Conservation (phyloP, 257 asterid genomes). For the Datura wrightii region DNA sequence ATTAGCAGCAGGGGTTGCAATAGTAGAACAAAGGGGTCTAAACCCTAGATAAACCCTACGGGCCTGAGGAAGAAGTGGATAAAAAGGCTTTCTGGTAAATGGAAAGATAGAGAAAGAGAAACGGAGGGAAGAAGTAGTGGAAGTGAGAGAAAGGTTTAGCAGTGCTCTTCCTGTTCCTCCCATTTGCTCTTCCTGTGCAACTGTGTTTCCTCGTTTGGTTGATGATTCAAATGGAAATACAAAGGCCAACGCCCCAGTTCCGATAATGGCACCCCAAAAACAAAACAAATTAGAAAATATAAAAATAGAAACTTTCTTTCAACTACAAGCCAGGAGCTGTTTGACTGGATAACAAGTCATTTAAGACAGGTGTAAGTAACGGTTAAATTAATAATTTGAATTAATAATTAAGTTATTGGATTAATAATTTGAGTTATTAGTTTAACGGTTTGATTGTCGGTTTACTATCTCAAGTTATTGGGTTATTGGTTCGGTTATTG, state of each 20-base stretch:
- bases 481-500: too few relatives aligned
- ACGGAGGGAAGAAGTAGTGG: constrained; percentile 32
- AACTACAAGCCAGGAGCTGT: too few relatives aligned
- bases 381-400: too few relatives aligned
- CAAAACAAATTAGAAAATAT: neutral
- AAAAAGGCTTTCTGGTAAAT: constrained; percentile 44
- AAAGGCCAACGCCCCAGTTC: neutral
- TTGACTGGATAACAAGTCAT: too few relatives aligned
- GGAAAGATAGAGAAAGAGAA: constrained; percentile 55
- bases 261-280: constrained; percentile 22
- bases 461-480: too few relatives aligned
- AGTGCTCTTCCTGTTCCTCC: constrained; percentile 49
- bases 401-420: too few relatives aligned
- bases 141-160: constrained; percentile 38
- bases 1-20: constrained; percentile 31
- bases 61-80: constrained; percentile 43
- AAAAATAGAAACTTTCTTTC: neutral
- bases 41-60: constrained; percentile 55
- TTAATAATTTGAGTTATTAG: too few relatives aligned
- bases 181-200: constrained; percentile 10
- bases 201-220: neutral
- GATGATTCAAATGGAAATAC: neutral
- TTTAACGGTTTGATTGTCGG: too few relatives aligned
- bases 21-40: constrained; percentile 68
- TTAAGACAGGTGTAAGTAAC: too few relatives aligned